phyloP scores from a whole-genome alignment of 2,329 filamentous ascomycete genomes.

The Capronia epimyces region DNA sequence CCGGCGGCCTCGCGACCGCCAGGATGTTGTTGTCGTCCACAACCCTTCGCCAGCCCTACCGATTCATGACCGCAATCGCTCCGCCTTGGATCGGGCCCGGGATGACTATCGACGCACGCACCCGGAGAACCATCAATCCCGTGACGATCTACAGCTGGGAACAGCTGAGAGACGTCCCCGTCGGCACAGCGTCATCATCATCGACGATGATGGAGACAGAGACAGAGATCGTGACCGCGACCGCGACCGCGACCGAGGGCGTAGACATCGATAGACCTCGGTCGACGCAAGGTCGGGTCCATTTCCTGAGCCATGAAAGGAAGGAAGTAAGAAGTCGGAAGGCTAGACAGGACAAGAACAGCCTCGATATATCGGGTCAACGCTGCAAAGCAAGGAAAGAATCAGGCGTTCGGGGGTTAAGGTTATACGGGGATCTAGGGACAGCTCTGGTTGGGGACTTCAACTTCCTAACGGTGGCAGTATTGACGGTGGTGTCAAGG shows the following conservation, averaged over 20 bases:
- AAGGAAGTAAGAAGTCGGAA: not conserved
- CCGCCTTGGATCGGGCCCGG: slow-evolving; percentile 20
- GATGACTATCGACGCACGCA: slow-evolving; percentile 15
- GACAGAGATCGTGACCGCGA: slow-evolving; percentile 5
- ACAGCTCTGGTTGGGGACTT: too few relatives aligned
- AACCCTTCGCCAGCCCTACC: slow-evolving; percentile 3
- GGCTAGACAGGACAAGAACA: not conserved
- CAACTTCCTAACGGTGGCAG: too few relatives aligned
- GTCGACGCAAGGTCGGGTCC: not conserved
- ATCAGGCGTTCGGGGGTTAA: slow-evolving; percentile 1
- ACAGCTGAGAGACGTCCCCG: slow-evolving; percentile 12
- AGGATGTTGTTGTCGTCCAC: slow-evolving; percentile 21
- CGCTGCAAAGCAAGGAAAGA: slow-evolving; percentile 19
- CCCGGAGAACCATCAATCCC: not conserved
- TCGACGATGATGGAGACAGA: slow-evolving; percentile 10
- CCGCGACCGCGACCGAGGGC: slow-evolving; percentile 1
- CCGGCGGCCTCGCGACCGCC: slow-evolving; percentile 9
- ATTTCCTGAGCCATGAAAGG: not conserved
- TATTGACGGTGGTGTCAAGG: too few relatives aligned
- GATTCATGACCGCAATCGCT: slow-evolving; percentile 1
- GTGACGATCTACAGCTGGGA: slow-evolving; percentile 8
- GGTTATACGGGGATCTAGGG: too few relatives aligned
- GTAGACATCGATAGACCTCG: slow-evolving; percentile 7
- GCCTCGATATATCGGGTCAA: not conserved
- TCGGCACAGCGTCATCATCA: slow-evolving; percentile 15